Evolutionary conservation across 768 basidiomycete species (phyloP).

Genomic region (Fomitopsis serialis): DNA sequence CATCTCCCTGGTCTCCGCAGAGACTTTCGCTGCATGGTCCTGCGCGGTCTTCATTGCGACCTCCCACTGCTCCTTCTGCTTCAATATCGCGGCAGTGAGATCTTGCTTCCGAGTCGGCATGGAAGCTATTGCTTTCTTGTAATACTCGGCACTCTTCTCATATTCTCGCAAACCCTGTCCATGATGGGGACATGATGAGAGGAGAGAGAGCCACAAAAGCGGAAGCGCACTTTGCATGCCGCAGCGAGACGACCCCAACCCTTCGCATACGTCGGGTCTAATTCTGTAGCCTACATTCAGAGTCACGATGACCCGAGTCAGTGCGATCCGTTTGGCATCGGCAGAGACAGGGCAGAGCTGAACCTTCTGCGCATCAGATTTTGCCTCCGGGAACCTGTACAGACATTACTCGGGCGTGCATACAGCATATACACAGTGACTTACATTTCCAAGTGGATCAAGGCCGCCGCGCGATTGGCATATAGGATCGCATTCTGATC

Average conservation of each 20-base stretch:
- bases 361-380: slow-evolving; percentile 8
- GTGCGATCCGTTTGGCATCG: too few species aligned
- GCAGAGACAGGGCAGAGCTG: too few species aligned
- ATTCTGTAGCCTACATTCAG: not conserved
- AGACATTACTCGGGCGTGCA: not conserved
- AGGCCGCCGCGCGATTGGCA: slow-evolving; percentile 41
- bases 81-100: not conserved
- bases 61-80: not conserved
- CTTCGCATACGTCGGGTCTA: not conserved
- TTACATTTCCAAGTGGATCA: slow-evolving; percentile 32
- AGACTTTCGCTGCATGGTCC: not conserved
- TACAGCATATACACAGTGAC: not conserved
- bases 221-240: not conserved
- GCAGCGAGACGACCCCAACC: not conserved
- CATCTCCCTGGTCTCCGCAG: not conserved
- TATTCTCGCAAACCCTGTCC: not conserved
- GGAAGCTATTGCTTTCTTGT: not conserved
- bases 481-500: slow-evolving; percentile 34
- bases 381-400: slow-evolving; percentile 12
- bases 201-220: not conserved
- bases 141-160: not conserved
- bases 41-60: not conserved
- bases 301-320: not conserved
- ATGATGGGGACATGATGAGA: not conserved
- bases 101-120: not conserved